phyloP scores from a whole-genome alignment of 2,329 filamentous ascomycete species.

The Penicillium sp. region DNA sequence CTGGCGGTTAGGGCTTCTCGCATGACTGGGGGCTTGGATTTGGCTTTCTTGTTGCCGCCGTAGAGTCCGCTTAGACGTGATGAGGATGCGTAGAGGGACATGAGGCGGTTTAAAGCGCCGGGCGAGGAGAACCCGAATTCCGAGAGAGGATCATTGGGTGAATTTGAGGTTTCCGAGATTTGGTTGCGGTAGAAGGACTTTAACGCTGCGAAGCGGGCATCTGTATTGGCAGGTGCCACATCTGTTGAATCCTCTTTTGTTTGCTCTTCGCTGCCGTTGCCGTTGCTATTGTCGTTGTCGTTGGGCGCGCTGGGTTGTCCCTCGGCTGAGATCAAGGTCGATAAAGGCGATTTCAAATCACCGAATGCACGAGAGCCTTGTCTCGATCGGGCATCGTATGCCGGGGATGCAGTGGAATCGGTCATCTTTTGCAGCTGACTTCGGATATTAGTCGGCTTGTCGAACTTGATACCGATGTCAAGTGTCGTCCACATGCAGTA shows the following conservation, averaged over 20 bases:
- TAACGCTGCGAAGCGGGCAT: constrained; percentile 72
- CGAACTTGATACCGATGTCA: constrained; percentile 87
- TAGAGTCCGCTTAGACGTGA: constrained; percentile 56
- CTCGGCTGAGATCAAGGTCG: constrained; percentile 37
- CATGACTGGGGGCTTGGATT: constrained; percentile 70
- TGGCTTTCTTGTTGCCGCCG: constrained; percentile 61
- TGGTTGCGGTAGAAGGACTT: constrained; percentile 81
- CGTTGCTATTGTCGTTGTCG: constrained; percentile 17
- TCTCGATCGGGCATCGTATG: constrained; percentile 32
- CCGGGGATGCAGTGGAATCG: constrained; percentile 35
- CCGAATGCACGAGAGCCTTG: constrained; percentile 40
- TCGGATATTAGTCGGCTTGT: constrained; percentile 83
- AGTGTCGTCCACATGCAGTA: constrained; percentile 93
- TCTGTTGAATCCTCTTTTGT: constrained; percentile 36
- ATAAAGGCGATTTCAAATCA: constrained; percentile 40
- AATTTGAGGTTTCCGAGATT: constrained; percentile 61
- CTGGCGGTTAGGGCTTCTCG: constrained; percentile 70
- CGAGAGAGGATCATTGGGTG: constrained; percentile 50
- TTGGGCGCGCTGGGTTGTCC: constrained; percentile 29
- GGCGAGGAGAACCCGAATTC: constrained; percentile 66
- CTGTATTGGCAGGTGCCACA: constrained; percentile 53
- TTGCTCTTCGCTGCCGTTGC: constrained; percentile 30
- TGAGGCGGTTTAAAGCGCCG: constrained; percentile 79
- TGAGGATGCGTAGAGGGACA: constrained; percentile 75
- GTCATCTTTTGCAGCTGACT: constrained; percentile 73